A percentile compares a stretch with the other conserved stretches of the same genome.
Conservation (phyloP, 495 filamentous ascomycete species). For the Tetracladium setigerum region DNA sequence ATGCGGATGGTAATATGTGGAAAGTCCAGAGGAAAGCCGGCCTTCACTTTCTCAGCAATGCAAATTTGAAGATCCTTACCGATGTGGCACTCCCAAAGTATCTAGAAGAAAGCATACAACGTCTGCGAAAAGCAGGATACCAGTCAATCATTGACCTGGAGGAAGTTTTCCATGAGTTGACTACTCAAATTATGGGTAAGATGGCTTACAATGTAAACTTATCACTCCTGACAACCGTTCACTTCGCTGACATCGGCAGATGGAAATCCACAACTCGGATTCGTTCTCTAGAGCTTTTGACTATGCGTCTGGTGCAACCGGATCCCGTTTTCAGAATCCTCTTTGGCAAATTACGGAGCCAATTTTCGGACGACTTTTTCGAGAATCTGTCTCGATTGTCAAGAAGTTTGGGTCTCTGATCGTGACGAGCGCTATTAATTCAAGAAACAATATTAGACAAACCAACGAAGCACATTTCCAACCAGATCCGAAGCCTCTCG, state of each 20-base stretch:
- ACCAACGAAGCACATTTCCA: slow-evolving; percentile 7
- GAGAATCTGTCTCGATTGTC: slow-evolving; percentile 35
- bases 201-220: slow-evolving; percentile 48
- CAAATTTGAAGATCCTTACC: slow-evolving; percentile 48
- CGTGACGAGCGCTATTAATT: slow-evolving; percentile 38
- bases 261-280: slow-evolving; percentile 51
- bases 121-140: slow-evolving; percentile 23
- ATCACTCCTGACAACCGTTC: not conserved
- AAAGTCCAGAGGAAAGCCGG: slow-evolving; percentile 53
- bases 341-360: slow-evolving; percentile 48
- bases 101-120: slow-evolving; percentile 29
- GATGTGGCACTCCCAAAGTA: slow-evolving; percentile 46
- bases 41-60: slow-evolving; percentile 44
- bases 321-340: slow-evolving; percentile 54
- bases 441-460: slow-evolving; percentile 14
- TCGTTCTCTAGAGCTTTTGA: slow-evolving; percentile 51
- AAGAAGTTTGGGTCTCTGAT: slow-evolving; percentile 42
- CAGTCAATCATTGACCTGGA: slow-evolving; percentile 39
- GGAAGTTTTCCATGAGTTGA: slow-evolving; percentile 49
- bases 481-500: slow-evolving; percentile 18
- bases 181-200: slow-evolving; percentile 50
- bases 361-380: slow-evolving; percentile 37
- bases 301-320: slow-evolving; percentile 48
- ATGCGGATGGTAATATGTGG: slow-evolving; percentile 54
- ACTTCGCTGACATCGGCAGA: slow-evolving; percentile 26